These are phyloP conservation scores for Lentinula aciculospora DNA, from an alignment of 768 basidiomycete genomes.

Conservation along the genomic window DNA sequence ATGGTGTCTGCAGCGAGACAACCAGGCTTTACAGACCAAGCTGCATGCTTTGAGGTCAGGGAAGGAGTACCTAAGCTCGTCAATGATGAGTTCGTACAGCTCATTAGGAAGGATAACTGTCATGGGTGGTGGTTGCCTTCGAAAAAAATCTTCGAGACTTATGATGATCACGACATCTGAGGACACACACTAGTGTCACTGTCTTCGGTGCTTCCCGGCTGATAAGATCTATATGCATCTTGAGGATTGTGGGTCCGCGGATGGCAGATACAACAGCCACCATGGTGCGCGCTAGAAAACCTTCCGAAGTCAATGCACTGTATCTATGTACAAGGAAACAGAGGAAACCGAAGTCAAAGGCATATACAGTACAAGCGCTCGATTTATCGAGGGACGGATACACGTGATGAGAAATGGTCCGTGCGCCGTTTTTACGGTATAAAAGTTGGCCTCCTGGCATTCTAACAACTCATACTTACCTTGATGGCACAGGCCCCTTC, in stretches of 20 bases:
- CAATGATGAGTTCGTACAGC: background rate
- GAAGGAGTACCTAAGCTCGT: background rate
- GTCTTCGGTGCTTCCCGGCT: no score
- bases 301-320: no score
- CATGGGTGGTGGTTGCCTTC: slow-evolving; percentile 1
- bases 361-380: no score
- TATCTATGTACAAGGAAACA: no score
- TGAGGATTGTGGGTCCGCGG: no score
- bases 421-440: background rate
- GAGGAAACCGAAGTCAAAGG: no score
- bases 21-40: slow-evolving; percentile 2
- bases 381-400: background rate
- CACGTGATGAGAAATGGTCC: slow-evolving; percentile 4
- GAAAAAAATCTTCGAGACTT: background rate
- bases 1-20: background rate
- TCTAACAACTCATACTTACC: slow-evolving; percentile 6
- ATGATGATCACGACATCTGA: background rate
- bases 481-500: slow-evolving; percentile 10
- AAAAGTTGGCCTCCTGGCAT: background rate
- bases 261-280: no score
- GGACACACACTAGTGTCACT: no score
- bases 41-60: background rate
- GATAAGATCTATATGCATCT: no score
- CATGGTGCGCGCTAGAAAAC: no score
- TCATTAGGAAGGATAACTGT: background rate